Conservation (phyloP, 2,329 filamentous ascomycete species). For the Penicillium sp. region DNA sequence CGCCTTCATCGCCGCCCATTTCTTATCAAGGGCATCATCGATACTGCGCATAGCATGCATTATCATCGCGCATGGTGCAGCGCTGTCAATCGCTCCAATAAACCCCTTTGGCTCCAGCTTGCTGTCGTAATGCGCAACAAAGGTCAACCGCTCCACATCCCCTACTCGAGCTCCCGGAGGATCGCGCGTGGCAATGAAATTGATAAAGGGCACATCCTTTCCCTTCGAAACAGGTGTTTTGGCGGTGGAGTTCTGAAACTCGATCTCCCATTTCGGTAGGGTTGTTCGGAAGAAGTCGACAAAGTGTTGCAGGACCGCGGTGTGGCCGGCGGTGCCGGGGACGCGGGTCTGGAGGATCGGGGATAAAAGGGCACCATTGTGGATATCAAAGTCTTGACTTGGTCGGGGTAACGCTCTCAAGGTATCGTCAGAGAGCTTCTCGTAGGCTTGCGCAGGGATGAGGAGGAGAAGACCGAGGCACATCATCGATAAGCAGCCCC, state of each 20-base stretch:
- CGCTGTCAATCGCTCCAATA: slow-evolving; percentile 89
- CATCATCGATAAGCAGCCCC: slow-evolving; percentile 26
- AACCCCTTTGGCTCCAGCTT: slow-evolving; percentile 79
- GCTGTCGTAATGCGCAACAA: slow-evolving; percentile 94
- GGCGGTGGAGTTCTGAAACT: slow-evolving; percentile 86
- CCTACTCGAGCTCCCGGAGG: slow-evolving; percentile 76
- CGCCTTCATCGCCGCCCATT: slow-evolving; percentile 72
- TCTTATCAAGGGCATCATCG: slow-evolving; percentile 73
- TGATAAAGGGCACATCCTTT: slow-evolving; percentile 74
- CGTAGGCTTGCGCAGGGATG: slow-evolving; percentile 48
- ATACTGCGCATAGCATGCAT: slow-evolving; percentile 78
- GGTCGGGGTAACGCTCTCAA: slow-evolving; percentile 70
- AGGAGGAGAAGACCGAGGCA: slow-evolving; percentile 27
- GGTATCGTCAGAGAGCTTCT: slow-evolving; percentile 69
- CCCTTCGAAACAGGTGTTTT: slow-evolving; percentile 74
- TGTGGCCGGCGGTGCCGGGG: slow-evolving; percentile 76
- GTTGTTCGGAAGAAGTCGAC: slow-evolving; percentile 72
- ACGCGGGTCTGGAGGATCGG: slow-evolving; percentile 88
- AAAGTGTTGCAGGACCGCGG: slow-evolving; percentile 74
- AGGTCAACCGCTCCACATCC: slow-evolving; percentile 74
- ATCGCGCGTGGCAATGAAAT: slow-evolving; percentile 82
- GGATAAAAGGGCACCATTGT: slow-evolving; percentile 71
- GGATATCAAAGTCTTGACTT: slow-evolving; percentile 73
- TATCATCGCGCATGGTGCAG: slow-evolving; percentile 89
- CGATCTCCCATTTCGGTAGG: slow-evolving; percentile 75